Conservation (phyloP, 2,329 filamentous ascomycete genomes). For the Trichoderma asperellum region DNA sequence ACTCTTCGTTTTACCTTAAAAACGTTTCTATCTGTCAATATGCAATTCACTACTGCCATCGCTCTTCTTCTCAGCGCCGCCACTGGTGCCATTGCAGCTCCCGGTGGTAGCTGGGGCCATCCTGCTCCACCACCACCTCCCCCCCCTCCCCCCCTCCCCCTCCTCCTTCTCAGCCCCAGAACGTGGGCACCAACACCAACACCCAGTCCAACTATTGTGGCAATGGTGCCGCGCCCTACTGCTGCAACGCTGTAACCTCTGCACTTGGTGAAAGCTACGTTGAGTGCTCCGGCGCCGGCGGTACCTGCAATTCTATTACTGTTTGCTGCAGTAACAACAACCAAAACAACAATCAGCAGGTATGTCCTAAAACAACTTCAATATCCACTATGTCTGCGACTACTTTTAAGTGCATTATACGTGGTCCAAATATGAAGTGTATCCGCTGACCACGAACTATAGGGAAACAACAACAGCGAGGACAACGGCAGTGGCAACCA, state of each 20-base stretch:
- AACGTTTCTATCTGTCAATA: neutral
- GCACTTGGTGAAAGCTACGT: neutral
- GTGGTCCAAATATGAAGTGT: neutral
- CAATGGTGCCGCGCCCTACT: conserved; percentile 11
- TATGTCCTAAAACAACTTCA: conserved; percentile 5
- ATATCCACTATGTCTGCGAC: neutral
- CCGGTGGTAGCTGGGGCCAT: neutral
- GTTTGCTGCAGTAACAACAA: conserved; percentile 18
- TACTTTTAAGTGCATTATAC: neutral
- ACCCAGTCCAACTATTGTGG: neutral
- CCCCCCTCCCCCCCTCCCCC: neutral
- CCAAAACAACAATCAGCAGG: conserved; percentile 10
- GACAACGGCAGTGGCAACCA: conserved; percentile 5
- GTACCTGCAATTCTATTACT: neutral
- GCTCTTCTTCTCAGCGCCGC: neutral
- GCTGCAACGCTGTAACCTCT: neutral
- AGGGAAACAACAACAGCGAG: conserved; percentile 1
- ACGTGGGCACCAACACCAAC: conserved; percentile 12
- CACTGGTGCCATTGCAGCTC: conserved; percentile 2
- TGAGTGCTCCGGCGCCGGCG: neutral
- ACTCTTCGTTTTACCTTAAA: neutral
- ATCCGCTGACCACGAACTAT: neutral
- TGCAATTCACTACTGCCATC: conserved; percentile 3
- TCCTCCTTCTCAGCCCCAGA: neutral
- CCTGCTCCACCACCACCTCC: neutral